Conservation (phyloP, 257 asterid genomes). For the Verbascum thapsus region DNA sequence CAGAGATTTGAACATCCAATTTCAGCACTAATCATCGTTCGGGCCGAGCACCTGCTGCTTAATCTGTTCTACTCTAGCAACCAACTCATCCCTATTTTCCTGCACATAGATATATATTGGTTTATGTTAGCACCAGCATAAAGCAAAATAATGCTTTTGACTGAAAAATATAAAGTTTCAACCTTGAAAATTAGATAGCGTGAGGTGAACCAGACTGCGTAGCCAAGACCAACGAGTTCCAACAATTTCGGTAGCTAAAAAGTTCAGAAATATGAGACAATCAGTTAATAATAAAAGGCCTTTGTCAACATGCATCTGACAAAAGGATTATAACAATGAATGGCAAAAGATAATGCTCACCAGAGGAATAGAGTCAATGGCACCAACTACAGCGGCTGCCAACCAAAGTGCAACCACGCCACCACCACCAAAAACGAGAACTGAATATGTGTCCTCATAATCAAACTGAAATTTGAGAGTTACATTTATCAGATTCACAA, state of each 20-base stretch:
- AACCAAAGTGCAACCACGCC: constrained; percentile 61
- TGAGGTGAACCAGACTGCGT: constrained; percentile 71
- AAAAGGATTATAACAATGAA: too few relatives aligned
- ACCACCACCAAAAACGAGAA: constrained; percentile 58
- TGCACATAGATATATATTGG: constrained; percentile 41
- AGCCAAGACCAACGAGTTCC: constrained; percentile 59
- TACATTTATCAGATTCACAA: constrained; percentile 25
- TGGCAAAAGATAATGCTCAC: constrained; percentile 34
- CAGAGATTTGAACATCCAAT: too few relatives aligned
- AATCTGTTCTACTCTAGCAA: constrained; percentile 56
- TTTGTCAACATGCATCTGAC: neutral
- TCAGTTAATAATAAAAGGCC: neutral
- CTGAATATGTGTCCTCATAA: constrained; percentile 49
- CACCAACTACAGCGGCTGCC: constrained; percentile 58
- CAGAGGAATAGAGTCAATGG: constrained; percentile 83
- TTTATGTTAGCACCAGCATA: neutral
- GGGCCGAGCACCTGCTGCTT: constrained; percentile 69
- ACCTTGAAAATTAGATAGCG: constrained; percentile 86
- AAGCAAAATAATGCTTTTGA: too few relatives aligned
- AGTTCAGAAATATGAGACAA: neutral
- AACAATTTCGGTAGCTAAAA: constrained; percentile 40
- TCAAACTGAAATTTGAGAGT: constrained; percentile 51
- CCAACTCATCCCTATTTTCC: constrained; percentile 68
- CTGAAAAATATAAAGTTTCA: constrained; percentile 8
- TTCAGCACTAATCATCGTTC: constrained; percentile 31